Base-by-base conservation (phyloP, 192 early-diverging fungal species). In the Linnemannia zychae region DNA sequence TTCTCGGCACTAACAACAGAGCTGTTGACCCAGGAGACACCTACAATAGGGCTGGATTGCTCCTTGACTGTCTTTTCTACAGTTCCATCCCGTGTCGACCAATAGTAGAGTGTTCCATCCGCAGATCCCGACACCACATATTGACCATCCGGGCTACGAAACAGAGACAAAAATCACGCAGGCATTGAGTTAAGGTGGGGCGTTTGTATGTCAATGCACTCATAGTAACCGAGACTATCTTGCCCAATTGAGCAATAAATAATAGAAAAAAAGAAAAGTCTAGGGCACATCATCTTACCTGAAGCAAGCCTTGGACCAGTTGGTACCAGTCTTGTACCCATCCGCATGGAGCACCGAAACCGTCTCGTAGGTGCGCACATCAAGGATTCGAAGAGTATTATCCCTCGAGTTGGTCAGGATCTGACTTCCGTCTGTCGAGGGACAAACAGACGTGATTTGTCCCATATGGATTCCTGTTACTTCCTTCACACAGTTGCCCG, bases 401-500 rank as follows among this genome's bases (percentile, higher is more conserved):
- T 99, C 98, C 63, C 96, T 90, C 36, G 96, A 97, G 84, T 97
- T 99, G 20, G 97, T 99, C 89, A 99, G 87, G 1, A 99, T 78
- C 76, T 93, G 90, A 11, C 88, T 91, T 44, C 93, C 86, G 86
- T 94, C 96, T 93, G 92, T 88, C 46, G 94, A 93, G 9, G 96
- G 90, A 53, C 90, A 90, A 7, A 98, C 93, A 7, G 95, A 94
- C 22, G 97, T 98, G 74, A 99, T 93, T 89, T 97, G 97, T 24
- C 95, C 95, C 67, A 88, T 89, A 91, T 99, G 98, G 24, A 97
- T 80, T 5, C 96, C 91, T 13, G 93, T 92, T n/a, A 98, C 88
- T 79, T 99, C 97, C 71, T 92, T 93, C 40, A 98, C 90, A 44
- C 93, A 92, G 71, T 94, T 94, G 12, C 96, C 97, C 1, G 93